Evolutionary conservation across 1,284 basidiomycete species (phyloP), one percentile per base, ranked within the genome.

Genomic region (Papiliotrema fonsecae): DNA sequence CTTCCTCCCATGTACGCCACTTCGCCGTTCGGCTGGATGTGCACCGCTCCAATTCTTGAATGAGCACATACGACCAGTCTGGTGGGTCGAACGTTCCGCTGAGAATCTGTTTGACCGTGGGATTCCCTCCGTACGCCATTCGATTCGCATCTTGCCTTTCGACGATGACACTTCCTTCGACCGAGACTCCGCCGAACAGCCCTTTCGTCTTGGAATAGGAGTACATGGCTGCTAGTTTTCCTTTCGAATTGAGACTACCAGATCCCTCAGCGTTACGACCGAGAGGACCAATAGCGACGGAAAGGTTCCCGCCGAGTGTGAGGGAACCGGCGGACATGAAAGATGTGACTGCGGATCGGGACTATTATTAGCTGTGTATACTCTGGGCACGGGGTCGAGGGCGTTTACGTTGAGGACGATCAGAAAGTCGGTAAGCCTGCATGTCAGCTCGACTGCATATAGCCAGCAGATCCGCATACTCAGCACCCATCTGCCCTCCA

Each of bases 261-360:
- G 84, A 81, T 1, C 91, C 96, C 75, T 97, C 94, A 13, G 93
- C 91, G 57, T 92, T 96, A 32, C 94, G 83, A 19, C 94, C 94
- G 0, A 98, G 75, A 1, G 94, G 94, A 1, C 96, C 94, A 0
- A 97, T 79, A 6, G 94, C 93, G 47, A 98, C 76, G 52, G 87
- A 90, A 70, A 93, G 77, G 68, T 94, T 94, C n/a, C 91, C 92
- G 24, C 91, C 92, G 6, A 97, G 76, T 11, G 88, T 96, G 39
- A 98, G 71, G 5, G 86, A 90, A 4, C 96, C 94, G 11, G 91
- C 86, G 13, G 89, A 81, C 94, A 97, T 98, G 75, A 98, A 98
- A 1, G 86, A 86, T 66, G 79, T 79, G 77, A 97, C 73, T 3
- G 73, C 77, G 0, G 76, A 58, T 38, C 69, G 63, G 27, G 75